Percentiles rank a stretch among this genome's conserved stretches.
These are phyloP conservation scores for Stipa capillata DNA, from an alignment of 176 grass and related monocot species.

Conservation along the genomic window DNA sequence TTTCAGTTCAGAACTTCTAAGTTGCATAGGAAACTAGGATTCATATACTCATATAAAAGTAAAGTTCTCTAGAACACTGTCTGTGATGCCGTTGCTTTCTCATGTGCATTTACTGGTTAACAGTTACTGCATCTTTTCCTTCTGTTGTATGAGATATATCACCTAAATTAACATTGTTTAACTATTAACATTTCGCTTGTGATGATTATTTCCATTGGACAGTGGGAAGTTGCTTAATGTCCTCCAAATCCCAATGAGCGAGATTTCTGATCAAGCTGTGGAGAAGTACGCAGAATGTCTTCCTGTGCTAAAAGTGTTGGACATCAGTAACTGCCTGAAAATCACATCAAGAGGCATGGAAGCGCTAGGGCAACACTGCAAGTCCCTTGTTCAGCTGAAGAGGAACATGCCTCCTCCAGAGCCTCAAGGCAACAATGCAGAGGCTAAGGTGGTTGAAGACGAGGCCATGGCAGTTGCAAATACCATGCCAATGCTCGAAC, in stretches of 20 bases:
- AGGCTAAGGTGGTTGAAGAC: constrained; percentile 13
- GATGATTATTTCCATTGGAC: background rate
- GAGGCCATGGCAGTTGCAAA: constrained; percentile 36
- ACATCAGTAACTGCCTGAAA: constrained; percentile 46
- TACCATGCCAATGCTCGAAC: constrained; percentile 35
- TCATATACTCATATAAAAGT: background rate
- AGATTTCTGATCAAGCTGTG: constrained; percentile 31
- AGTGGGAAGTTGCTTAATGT: constrained; percentile 40
- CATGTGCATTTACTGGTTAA: background rate
- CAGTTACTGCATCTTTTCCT: background rate
- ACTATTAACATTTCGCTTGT: background rate
- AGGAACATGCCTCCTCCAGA: constrained; percentile 52
- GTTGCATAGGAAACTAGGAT: background rate
- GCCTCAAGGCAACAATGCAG: background rate
- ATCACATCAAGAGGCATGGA: constrained; percentile 41
- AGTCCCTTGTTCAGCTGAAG: constrained; percentile 38
- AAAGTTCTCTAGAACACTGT: background rate
- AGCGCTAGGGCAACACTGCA: constrained; percentile 41
- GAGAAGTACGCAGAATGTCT: constrained; percentile 23
- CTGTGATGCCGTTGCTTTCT: background rate
- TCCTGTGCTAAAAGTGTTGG: constrained; percentile 28
- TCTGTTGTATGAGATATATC: background rate
- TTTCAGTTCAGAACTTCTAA: background rate
- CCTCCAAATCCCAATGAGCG: constrained; percentile 55
- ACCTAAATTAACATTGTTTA: background rate